phyloP scores from a whole-genome alignment of 768 basidiomycete genomes.

The Flagelloscypha sp. region DNA sequence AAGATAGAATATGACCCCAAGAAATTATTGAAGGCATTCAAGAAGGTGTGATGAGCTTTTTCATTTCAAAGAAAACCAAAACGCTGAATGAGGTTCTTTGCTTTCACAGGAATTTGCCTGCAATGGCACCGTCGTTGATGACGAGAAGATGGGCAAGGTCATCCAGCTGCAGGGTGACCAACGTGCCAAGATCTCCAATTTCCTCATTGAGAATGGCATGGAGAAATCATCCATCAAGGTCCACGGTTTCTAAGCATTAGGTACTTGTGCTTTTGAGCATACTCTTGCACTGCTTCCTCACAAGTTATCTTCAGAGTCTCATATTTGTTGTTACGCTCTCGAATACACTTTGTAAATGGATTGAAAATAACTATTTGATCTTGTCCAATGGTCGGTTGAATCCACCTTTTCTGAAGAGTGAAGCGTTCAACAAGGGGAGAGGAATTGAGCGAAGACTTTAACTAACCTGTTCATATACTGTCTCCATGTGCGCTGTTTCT shows the following conservation, averaged over 20 bases:
- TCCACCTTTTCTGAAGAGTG: slow-evolving; percentile 40
- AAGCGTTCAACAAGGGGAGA: neutral
- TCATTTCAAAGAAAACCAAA: slow-evolving; percentile 6
- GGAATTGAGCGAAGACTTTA: no score
- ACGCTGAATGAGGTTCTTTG: slow-evolving; percentile 3
- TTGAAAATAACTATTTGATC: slow-evolving; percentile 56
- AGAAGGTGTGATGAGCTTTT: slow-evolving; percentile 60
- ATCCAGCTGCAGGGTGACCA: slow-evolving; percentile 99
- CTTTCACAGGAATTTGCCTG: slow-evolving; percentile 83
- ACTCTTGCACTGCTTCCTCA: slow-evolving; percentile 12
- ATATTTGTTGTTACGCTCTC: slow-evolving; percentile 22
- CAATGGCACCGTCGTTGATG: slow-evolving; percentile 94
- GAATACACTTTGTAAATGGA: slow-evolving; percentile 8
- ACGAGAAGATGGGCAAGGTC: slow-evolving; percentile 93
- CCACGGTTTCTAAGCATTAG: slow-evolving; percentile 66
- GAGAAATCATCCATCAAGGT: slow-evolving; percentile 73
- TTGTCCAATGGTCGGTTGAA: slow-evolving; percentile 94
- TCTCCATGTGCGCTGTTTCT: slow-evolving; percentile 86
- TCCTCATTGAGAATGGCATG: slow-evolving; percentile 80
- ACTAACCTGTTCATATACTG: slow-evolving; percentile 95
- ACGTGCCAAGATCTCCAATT: slow-evolving; percentile 79
- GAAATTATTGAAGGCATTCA: slow-evolving; percentile 98
- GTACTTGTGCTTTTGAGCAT: slow-evolving; percentile 6
- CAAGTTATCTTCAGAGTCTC: slow-evolving; percentile 14
- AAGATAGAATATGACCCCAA: slow-evolving; percentile 85